Evolutionary conservation across 805 yeast species (phyloP).

Genomic region (Wickerhamiella bombiphila): DNA sequence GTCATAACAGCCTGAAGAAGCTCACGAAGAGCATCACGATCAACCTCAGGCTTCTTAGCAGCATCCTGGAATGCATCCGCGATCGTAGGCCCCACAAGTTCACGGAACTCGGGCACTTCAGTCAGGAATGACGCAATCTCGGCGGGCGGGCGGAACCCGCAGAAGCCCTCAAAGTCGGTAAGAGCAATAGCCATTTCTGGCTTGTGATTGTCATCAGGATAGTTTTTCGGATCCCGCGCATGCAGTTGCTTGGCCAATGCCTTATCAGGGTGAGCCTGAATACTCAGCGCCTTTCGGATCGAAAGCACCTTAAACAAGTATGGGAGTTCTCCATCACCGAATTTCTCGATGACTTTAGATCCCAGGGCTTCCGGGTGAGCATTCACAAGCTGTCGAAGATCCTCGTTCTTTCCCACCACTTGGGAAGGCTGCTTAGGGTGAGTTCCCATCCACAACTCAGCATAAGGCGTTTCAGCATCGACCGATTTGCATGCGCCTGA

Average conservation of each 20-base stretch:
- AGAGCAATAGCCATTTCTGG: slow-evolving; percentile 99
- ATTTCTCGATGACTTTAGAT: slow-evolving; percentile 41
- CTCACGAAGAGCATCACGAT: slow-evolving; percentile 53
- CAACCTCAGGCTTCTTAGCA: slow-evolving; percentile 27
- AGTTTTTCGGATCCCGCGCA: slow-evolving; percentile 73
- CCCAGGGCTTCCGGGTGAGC: slow-evolving; percentile 51
- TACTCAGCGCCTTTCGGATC: slow-evolving; percentile 80
- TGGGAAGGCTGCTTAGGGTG: slow-evolving; percentile 82
- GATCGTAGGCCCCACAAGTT: slow-evolving; percentile 53
- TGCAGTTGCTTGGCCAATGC: slow-evolving; percentile 62
- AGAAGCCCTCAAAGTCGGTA: slow-evolving; percentile 91
- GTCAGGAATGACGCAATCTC: slow-evolving; percentile 57
- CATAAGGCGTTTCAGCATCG: slow-evolving; percentile 74
- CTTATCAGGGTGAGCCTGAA: slow-evolving; percentile 98
- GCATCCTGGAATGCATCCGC: slow-evolving; percentile 33
- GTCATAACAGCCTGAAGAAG: slow-evolving; percentile 79
- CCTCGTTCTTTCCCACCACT: slow-evolving; percentile 35
- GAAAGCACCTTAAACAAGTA: slow-evolving; percentile 88
- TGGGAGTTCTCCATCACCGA: slow-evolving; percentile 68
- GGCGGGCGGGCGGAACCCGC: slow-evolving; percentile 87
- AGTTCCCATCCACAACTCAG: slow-evolving; percentile 99
- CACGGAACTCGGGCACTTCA: slow-evolving; percentile 62
- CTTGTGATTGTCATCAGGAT: slow-evolving; percentile 96
- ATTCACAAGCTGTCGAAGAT: slow-evolving; percentile 54
- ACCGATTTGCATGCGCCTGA: slow-evolving; percentile 48